Base-by-base conservation (phyloP, 768 basidiomycete species). In the Tephrocybe sp. region DNA sequence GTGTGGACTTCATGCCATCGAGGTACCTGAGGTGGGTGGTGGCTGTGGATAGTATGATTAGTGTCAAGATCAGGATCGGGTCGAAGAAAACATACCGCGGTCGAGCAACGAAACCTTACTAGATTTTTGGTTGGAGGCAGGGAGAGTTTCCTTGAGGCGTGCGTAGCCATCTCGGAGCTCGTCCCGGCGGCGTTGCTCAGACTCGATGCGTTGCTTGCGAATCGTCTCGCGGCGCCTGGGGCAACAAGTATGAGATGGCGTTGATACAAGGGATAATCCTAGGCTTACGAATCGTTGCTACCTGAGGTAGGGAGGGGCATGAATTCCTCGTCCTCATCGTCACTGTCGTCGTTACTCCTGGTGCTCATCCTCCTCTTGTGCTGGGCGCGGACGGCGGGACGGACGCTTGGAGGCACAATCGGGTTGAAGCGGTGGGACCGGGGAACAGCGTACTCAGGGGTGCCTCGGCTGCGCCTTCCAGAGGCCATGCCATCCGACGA, bases 101-200 rank as follows among this genome's bases (percentile, higher is more conserved):
- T 95, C 93, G 60, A 96, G 80, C 50, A 95, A 75, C 56, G 86
- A 90, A 47, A 93, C 89, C 74, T 96, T 96, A 80, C 88, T 91
- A 9, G 90, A 85, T 78, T 93, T 91, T 79, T 94, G 91, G 75
- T 92, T 93, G 41, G 87, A 89, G 53, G 86, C 78, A 24, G 93
- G 93, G 60, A 96, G 85, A 50, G 86, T 87, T 62, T 92, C 88
- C 81, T 92, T 93, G 73, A 96, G 85, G 52, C 88, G 82, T 61
- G 86, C 83, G 72, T 95, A 96, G 54, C 91, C 93, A 51, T 96
- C 93, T 50, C 93, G 79, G 65, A 96, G 88, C 72, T 96, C 93
- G 62, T 95, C 92, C 33, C 93, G 84, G 59, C 93, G 81, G 59
- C 92, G 78, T 77, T 95, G 90, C 76, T 93, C 91, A 21, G 90